phyloP scores from a whole-genome alignment of 257 asterid genomes.

The Paulownia fortunei region DNA sequence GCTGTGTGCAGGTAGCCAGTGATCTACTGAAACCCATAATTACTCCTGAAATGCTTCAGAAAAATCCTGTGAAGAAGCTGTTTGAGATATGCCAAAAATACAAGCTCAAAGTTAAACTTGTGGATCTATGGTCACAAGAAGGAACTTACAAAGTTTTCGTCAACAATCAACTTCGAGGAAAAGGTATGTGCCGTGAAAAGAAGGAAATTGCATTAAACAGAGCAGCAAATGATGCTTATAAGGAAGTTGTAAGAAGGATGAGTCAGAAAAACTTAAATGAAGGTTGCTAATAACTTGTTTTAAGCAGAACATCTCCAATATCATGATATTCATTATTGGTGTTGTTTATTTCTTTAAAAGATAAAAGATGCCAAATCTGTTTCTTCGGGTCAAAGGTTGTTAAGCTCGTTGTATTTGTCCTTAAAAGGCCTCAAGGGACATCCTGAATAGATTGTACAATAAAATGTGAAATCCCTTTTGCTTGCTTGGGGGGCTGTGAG shows the following conservation, averaged over 20 bases:
- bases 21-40: slow-evolving; percentile 68
- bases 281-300: slow-evolving; percentile 15
- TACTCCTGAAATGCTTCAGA: slow-evolving; percentile 72
- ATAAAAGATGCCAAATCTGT: background rate
- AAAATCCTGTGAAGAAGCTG: slow-evolving; percentile 76
- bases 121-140: slow-evolving; percentile 63
- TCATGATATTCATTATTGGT: background rate
- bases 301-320: background rate
- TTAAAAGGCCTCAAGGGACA: background rate
- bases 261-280: slow-evolving; percentile 25
- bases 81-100: slow-evolving; percentile 76
- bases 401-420: slow-evolving; percentile 7
- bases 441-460: background rate
- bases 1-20: slow-evolving; percentile 56
- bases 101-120: slow-evolving; percentile 63
- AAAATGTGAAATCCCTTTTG: too few species aligned
- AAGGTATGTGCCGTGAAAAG: slow-evolving; percentile 68
- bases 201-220: slow-evolving; percentile 75
- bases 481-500: too few species aligned
- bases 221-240: slow-evolving; percentile 81
- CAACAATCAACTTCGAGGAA: slow-evolving; percentile 63
- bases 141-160: slow-evolving; percentile 64
- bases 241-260: slow-evolving; percentile 51
- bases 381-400: background rate
- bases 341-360: background rate